Evolutionary conservation across 2,329 filamentous ascomycete species (phyloP).

Genomic region (Sclerotinia minor): DNA sequence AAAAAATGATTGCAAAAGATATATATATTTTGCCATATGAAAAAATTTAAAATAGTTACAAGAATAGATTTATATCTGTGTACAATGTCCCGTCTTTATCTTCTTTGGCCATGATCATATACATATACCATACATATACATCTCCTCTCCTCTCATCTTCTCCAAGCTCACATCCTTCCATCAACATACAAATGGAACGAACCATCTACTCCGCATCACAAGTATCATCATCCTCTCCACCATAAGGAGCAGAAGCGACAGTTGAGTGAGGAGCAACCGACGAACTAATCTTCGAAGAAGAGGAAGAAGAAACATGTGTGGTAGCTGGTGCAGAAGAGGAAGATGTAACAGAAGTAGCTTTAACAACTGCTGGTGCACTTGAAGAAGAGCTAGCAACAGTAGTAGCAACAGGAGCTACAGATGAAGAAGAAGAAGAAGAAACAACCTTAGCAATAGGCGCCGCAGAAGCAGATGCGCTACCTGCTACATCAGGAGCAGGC

Average conservation of each 20-base stretch:
- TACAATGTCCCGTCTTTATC: no score
- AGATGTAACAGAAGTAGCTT: no score
- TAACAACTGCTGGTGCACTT: neutral
- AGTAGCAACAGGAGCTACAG: neutral
- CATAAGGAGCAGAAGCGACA: neutral
- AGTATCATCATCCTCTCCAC: neutral
- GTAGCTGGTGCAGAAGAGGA: neutral
- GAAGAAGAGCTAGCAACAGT: neutral
- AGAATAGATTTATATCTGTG: no score
- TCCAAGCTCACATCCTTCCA: no score
- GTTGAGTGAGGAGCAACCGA: neutral
- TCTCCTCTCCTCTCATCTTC: no score
- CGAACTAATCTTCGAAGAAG: neutral
- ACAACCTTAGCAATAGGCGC: neutral
- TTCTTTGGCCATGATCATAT: no score
- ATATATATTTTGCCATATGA: no score
- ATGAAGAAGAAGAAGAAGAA: neutral
- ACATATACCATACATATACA: no score
- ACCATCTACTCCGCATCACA: conserved; percentile 16
- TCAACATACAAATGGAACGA: no score
- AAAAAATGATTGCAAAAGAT: no score
- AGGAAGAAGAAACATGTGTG: neutral
- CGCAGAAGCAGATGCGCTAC: neutral
- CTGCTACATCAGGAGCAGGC: conserved; percentile 17
- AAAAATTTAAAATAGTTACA: no score